Base-by-base conservation (phyloP, 2,329 filamentous ascomycete genomes). In the Exophiala phaeomuriformis region DNA sequence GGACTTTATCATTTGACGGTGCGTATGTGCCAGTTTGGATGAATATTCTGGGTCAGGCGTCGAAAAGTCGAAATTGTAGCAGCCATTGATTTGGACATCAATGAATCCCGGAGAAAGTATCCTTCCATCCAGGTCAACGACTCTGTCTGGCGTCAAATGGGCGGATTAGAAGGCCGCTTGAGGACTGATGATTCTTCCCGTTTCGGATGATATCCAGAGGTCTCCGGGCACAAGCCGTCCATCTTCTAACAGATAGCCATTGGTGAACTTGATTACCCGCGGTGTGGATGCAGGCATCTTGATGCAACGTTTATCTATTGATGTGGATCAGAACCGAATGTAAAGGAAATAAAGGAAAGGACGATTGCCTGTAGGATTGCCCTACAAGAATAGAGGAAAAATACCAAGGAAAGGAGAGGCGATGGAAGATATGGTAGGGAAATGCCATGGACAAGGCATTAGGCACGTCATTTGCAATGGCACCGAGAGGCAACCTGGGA, bases 21-120 rank as follows among this genome's bases (percentile, higher is more conserved):
- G 93, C 56, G 91, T 77, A 53, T 82, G 75, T 59, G 76, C 76
- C 47, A 95, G 73, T n/a, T 81, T 83, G 68, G 88, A 85, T 53
- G 80, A 79, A 64, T 94, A 95, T 48, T 79, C 76, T 31, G 76
- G 71, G 70, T 79, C 81, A 64, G 85, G 81, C 10, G 83, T 69
- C 1, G 88, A 93, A 69, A 94, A 95, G 73, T 95, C 91, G 75
- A 95, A 94, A 52, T 90, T 90, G 64, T 90, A 91, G 6, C 87
- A 90, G 45, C 90, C 90, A 65, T 96, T 96, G 62, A 96, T 82
- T 70, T 96, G 90, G 49, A 86, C 85, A 61, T 96, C 90, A 63
- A 96, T 93, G 66, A 96, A 78, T 29, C 90, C 90, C 0, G 90
- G 89, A 0, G 86, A 82, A 19, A 96, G 68, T 61, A 95, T 91